Evolutionary conservation across 768 basidiomycete species (phyloP), one percentile per base, ranked within the genome.

Genomic region (Termitomyces heimii): DNA sequence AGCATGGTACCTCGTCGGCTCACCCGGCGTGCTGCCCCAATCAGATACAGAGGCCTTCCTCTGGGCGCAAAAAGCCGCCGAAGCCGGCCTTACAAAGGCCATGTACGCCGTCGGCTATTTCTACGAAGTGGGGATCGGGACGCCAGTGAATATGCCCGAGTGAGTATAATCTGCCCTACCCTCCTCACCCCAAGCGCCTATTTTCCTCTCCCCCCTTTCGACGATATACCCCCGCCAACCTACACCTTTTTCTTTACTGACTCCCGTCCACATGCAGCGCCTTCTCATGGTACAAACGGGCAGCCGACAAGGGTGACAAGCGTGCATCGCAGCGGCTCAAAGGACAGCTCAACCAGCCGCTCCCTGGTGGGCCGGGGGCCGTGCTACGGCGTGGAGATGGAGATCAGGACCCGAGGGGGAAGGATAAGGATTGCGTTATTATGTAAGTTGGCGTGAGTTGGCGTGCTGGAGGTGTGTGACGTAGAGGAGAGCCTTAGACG

Each of bases 71-170:
- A 94, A 87, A 66, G 94, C 97, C 24, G 95, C 94, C 18, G 95
- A 98, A 31, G 84, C 81, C 12, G 96, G 94, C 0, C 79, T 99
- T 14, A 82, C 85, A 5, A 99, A 99, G 70, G 97, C 97, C 12
- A 91, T 97, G 85, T 99, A 99, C 64, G 97, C 95, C 22, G 88
- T 95, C 1, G 97, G 97, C 2, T 99, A 99, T 76, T 99, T 99
- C 71, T 81, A 88, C 61, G 96, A 99, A 75, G 93, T 96, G n/a
- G 64, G 60, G 26, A 60, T 62, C 31, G 62, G 62, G 18, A 59
- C 61, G 4, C 32, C 43, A 29, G 39, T 26, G 10, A 59, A 37
- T 40, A 51, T 50, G 52, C 40, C 57, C n/a, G 58, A 62, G 61
- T 56, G 48, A 59, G 29, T 59, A 3, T 16, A 6, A 16, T 9